Percentiles rank a stretch among this genome's conserved stretches.
Evolutionary conservation across 176 grass and related monocot genomes (phyloP).

Genomic region (Cenchrus americanus): DNA sequence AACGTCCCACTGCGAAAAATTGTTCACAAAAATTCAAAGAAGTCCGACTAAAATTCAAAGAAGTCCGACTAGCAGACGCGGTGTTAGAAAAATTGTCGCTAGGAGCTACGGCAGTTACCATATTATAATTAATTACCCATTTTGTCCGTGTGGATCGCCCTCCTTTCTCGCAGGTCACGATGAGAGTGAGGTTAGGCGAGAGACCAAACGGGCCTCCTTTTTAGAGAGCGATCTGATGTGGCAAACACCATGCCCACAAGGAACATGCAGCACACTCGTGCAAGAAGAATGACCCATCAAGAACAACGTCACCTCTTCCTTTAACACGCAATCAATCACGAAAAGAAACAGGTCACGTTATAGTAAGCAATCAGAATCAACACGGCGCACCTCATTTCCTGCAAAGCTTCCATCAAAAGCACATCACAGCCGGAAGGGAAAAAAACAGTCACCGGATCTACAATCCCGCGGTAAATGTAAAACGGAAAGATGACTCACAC

Average conservation of each 20-base stretch:
- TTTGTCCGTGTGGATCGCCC: not conserved
- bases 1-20: not conserved
- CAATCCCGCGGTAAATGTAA: too few relatives aligned
- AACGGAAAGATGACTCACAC: not conserved
- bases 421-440: not conserved
- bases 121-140: not conserved
- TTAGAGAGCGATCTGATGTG: not conserved
- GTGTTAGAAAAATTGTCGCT: not conserved
- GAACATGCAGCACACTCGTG: constrained; percentile 11
- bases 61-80: not conserved
- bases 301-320: not conserved
- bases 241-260: constrained; percentile 26
- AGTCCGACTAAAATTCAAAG: not conserved
- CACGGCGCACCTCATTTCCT: not conserved
- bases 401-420: not conserved
- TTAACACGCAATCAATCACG: constrained; percentile 5
- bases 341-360: not conserved
- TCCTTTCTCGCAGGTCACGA: not conserved
- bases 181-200: not conserved
- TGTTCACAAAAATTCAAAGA: not conserved
- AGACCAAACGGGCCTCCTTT: not conserved
- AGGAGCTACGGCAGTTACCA: not conserved
- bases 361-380: not conserved
- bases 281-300: not conserved
- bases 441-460: not conserved